Evolutionary conservation across 169 alveolate species (phyloP).

Genomic region (Plasmodium malariae): DNA sequence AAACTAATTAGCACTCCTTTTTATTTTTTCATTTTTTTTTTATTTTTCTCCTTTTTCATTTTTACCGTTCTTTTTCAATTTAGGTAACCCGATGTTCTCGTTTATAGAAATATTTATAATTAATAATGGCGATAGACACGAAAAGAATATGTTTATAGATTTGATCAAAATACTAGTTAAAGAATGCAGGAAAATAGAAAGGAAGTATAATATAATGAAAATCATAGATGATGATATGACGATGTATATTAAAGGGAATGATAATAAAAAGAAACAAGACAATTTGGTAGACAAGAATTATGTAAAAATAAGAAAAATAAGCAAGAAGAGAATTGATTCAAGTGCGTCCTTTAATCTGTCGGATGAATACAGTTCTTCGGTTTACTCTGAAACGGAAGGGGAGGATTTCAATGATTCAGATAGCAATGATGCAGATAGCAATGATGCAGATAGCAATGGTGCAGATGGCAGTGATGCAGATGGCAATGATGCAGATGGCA

Average conservation of each 20-base stretch:
- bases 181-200: constrained; percentile 55
- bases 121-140: constrained; percentile 37
- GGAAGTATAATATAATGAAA: constrained; percentile 40
- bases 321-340: constrained; percentile 51
- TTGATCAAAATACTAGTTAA: constrained; percentile 53
- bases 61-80: background rate
- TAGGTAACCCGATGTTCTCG: constrained; percentile 65
- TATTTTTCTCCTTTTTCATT: background rate
- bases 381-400: constrained; percentile 51
- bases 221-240: constrained; percentile 41
- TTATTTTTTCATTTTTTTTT: background rate
- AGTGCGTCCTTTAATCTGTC: constrained; percentile 25
- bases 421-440: background rate
- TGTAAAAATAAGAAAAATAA: constrained; percentile 28
- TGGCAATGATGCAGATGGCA: background rate
- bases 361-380: constrained; percentile 58
- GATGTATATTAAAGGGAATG: constrained; percentile 41
- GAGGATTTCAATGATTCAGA: background rate
- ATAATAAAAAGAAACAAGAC: constrained; percentile 29
- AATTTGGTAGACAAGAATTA: constrained; percentile 38
- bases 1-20: background rate
- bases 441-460: background rate
- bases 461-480: background rate
- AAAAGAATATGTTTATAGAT: constrained; percentile 47
- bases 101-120: constrained; percentile 64